Evolutionary conservation across 176 grass and related monocot genomes (phyloP).

Genomic region (Stipa capillata): DNA sequence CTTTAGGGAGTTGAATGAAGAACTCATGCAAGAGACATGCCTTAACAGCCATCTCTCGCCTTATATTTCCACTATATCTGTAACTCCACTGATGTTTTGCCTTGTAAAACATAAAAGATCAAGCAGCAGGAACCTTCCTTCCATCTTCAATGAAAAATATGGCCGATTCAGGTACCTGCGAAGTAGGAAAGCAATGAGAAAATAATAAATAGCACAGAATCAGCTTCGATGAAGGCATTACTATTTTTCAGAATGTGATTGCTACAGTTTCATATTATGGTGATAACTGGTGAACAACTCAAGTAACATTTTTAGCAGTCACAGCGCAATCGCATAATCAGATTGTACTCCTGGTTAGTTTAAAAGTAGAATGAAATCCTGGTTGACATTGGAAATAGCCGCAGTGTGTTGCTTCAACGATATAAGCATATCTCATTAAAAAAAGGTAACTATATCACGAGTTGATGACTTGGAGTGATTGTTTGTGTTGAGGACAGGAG

Average conservation of each 20-base stretch:
- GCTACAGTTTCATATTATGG: not conserved
- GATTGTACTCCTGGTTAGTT: not conserved
- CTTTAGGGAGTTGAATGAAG: not conserved
- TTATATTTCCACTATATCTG: constrained; percentile 27
- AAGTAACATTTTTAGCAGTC: not conserved
- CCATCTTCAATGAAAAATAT: constrained; percentile 98
- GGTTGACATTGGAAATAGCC: not conserved
- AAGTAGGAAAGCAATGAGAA: not conserved
- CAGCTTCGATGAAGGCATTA: not conserved
- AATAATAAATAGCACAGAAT: not conserved
- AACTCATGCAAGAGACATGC: not conserved
- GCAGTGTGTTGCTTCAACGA: too few species aligned
- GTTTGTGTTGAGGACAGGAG: not conserved
- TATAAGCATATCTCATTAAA: not conserved
- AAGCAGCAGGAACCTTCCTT: constrained; percentile 87
- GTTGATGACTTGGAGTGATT: not conserved
- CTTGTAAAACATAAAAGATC: constrained; percentile 17
- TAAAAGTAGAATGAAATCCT: not conserved
- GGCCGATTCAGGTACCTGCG: constrained; percentile 73
- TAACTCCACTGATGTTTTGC: constrained; percentile 10
- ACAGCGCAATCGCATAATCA: not conserved
- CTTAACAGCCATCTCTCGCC: not conserved
- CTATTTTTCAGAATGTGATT: not conserved
- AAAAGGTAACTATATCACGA: not conserved
- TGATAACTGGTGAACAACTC: not conserved